Evolutionary conservation across 148 eudicot species (phyloP), one percentile per base, ranked within the genome.

Genomic region (Euryodendron excelsum): DNA sequence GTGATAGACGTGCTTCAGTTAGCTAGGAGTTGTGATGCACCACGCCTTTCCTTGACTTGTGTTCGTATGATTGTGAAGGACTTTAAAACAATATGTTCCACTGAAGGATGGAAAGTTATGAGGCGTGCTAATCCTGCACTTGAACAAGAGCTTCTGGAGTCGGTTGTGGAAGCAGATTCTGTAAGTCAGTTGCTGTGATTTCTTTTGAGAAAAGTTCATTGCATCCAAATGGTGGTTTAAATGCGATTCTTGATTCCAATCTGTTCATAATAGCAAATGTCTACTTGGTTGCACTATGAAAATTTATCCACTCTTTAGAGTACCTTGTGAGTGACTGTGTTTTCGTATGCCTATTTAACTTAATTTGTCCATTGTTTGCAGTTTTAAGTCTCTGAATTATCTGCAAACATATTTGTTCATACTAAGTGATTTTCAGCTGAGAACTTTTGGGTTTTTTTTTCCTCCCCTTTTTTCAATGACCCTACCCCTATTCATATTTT

Each of bases 51-150:
- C 58, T 80, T 91, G 25, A 77, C 79, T 41, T 91, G 98, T 58
- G 23, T 80, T 27, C 89, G 82, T 28, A 87, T 91, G 91, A 82
- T 90, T 41, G 81, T 93, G 39, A 84, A 76, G 78, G 82, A 89
- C 82, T 93, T 91, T 71, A 91, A 81, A 83, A 65, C 83, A 47
- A 80, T 91, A 76, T 88, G 94, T 21, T 80, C 85, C 17, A 85
- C 94, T 4, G 94, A 89, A 68, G 98, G 93, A 31, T 93, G 98
- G 98, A 93, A 91, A 82, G 90, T 86, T 23, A 91, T 93, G 98
- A 90, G 78, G 74, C 83, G 81, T 45, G 88, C 84, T 15, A 76
- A 91, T 84, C 94, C 98, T 31, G 79, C 78, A 25, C 92, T 93
- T 25, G 98, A 93, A 78, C 96, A 93, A 77, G 91, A 91, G 87